Percentiles rank a stretch among this genome's conserved stretches.
phyloP scores from a whole-genome alignment of 1,139 yeast species.

The Hansenula sp. region DNA sequence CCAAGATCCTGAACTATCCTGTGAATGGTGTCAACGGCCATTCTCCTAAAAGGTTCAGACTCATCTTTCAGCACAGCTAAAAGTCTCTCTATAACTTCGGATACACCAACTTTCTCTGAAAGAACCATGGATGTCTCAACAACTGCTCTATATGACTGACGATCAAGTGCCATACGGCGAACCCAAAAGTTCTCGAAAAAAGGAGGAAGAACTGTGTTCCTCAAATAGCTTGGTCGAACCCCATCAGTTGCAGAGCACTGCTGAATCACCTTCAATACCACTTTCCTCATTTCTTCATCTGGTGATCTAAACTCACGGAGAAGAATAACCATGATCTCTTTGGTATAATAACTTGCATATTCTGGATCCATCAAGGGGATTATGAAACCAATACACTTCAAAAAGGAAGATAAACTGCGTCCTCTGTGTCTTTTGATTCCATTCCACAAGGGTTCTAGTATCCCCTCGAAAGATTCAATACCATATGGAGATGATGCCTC shows the following conservation, averaged over 20 bases:
- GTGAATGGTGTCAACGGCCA: constrained; percentile 73
- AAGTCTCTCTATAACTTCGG: constrained; percentile 55
- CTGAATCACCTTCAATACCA: constrained; percentile 61
- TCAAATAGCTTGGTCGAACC: constrained; percentile 42
- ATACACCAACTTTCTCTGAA: constrained; percentile 65
- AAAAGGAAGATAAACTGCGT: constrained; percentile 66
- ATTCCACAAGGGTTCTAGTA: constrained; percentile 73
- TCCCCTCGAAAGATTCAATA: constrained; percentile 73
- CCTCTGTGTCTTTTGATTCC: constrained; percentile 82
- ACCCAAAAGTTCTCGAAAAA: constrained; percentile 80
- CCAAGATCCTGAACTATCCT: constrained; percentile 43
- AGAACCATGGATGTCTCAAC: constrained; percentile 70
- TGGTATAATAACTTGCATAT: constrained; percentile 73
- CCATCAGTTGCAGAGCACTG: constrained; percentile 54
- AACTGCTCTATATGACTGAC: constrained; percentile 53
- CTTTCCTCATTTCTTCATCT: constrained; percentile 84
- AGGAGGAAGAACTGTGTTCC: constrained; percentile 51
- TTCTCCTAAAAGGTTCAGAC: constrained; percentile 71
- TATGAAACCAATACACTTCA: constrained; percentile 75
- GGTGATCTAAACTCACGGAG: constrained; percentile 75
- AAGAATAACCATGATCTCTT: constrained; percentile 65
- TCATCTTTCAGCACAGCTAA: constrained; percentile 70
- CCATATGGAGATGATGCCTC: constrained; percentile 91
- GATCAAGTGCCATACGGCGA: constrained; percentile 61
- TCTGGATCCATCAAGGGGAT: constrained; percentile 88